Evolutionary conservation across 2,329 filamentous ascomycete genomes (phyloP).

Genomic region (Neofusicoccum sp.): DNA sequence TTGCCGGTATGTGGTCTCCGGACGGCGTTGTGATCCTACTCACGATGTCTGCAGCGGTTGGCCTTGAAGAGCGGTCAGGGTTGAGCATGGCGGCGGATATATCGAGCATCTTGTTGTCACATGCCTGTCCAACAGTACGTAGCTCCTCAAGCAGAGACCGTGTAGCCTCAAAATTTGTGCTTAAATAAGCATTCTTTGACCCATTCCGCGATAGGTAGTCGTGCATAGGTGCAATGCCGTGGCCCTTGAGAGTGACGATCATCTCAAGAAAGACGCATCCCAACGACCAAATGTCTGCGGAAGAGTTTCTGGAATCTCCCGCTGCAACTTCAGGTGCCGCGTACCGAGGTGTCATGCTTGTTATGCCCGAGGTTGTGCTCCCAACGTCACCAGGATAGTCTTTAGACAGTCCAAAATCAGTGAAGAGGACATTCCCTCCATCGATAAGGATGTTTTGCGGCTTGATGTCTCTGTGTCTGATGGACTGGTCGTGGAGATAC

Average conservation of each 20-base stretch:
- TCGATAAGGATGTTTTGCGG: constrained; percentile 30
- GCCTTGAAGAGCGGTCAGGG: too few relatives aligned
- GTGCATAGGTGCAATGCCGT: too few relatives aligned
- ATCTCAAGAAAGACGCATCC: constrained; percentile 30
- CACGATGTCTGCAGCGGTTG: too few relatives aligned
- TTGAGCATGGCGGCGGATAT: too few relatives aligned
- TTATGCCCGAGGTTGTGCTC: constrained; percentile 26
- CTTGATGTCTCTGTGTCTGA: constrained; percentile 31
- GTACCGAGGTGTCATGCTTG: constrained; percentile 24
- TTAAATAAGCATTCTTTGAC: too few relatives aligned
- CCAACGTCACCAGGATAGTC: constrained; percentile 18
- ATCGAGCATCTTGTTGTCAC: too few relatives aligned
- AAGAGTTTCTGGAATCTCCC: constrained; percentile 24
- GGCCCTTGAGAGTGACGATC: constrained; percentile 26
- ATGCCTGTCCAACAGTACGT: too few relatives aligned
- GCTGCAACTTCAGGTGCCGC: constrained; percentile 27
- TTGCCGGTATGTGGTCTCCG: too few relatives aligned
- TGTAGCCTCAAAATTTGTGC: too few relatives aligned
- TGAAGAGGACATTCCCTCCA: constrained; percentile 25
- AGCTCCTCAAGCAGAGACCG: too few relatives aligned
- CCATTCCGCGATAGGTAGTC: too few relatives aligned
- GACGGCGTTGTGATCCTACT: too few relatives aligned
- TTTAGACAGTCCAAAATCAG: constrained; percentile 31
- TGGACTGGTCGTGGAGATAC: constrained; percentile 26
- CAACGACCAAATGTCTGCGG: constrained; percentile 29